A percentile compares a stretch with the other conserved stretches of the same genome.
phyloP scores from a whole-genome alignment of 2,329 filamentous ascomycete species.

The Bipolaris sorokiniana region DNA sequence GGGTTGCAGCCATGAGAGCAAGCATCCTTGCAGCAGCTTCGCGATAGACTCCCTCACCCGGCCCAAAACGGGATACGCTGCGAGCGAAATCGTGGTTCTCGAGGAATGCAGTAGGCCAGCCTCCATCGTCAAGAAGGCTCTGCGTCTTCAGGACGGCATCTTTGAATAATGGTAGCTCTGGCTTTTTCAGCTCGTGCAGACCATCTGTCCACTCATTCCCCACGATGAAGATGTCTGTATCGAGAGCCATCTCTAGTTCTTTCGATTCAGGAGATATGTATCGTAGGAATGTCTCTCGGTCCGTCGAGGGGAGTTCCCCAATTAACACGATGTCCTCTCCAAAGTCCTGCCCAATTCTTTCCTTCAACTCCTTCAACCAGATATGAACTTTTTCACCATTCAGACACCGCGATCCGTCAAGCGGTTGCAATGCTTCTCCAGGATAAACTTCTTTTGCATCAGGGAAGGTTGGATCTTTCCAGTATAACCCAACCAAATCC shows the following conservation, averaged over 20 bases:
- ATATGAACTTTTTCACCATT: not conserved
- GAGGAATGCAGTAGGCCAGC: constrained; percentile 64
- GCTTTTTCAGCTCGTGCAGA: not conserved
- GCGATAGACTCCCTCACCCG: constrained; percentile 1
- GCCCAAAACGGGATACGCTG: constrained; percentile 62
- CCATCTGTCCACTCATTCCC: not conserved
- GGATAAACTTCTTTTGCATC: constrained; percentile 3
- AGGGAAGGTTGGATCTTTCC: constrained; percentile 1
- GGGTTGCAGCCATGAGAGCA: constrained; percentile 55
- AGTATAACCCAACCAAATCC: constrained; percentile 1
- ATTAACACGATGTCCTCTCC: not conserved
- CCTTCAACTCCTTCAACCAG: not conserved
- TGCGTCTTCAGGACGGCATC: constrained; percentile 55
- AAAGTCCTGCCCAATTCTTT: not conserved
- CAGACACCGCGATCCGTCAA: not conserved
- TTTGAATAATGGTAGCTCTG: constrained; percentile 35
- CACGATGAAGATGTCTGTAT: constrained; percentile 1
- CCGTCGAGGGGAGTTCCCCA: not conserved
- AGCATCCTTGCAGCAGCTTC: constrained; percentile 41
- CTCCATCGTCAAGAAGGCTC: constrained; percentile 56
- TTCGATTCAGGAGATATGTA: constrained; percentile 1
- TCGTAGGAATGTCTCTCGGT: constrained; percentile 1
- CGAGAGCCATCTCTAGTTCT: constrained; percentile 1
- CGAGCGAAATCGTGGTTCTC: constrained; percentile 70
- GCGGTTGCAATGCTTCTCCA: not conserved